These are phyloP conservation scores for Neurospora pannonica DNA, from an alignment of 495 filamentous ascomycete genomes.

Conservation along the genomic window DNA sequence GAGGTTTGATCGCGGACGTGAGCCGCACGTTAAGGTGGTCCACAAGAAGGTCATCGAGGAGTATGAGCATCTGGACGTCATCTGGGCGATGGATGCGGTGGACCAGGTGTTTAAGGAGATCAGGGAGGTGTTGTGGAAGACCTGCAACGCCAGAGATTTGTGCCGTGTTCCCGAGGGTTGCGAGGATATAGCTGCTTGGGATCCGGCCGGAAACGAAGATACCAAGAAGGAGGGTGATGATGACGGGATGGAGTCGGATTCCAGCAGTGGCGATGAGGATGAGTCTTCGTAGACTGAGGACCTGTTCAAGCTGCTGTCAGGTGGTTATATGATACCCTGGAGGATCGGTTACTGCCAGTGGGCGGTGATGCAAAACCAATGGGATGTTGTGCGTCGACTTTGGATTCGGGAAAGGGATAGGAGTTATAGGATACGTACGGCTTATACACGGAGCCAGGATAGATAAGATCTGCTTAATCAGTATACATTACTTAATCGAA, in stretches of 20 bases:
- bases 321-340: neutral
- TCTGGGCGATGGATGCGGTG: slow-evolving; percentile 88
- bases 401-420: neutral
- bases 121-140: slow-evolving; percentile 73
- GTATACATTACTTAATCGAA: neutral
- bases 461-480: neutral
- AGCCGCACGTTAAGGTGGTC: slow-evolving; percentile 74
- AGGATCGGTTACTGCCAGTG: neutral
- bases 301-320: neutral
- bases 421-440: neutral
- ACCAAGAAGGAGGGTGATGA: slow-evolving; percentile 2
- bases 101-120: slow-evolving; percentile 80
- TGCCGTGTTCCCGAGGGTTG: slow-evolving; percentile 60
- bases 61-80: slow-evolving; percentile 91
- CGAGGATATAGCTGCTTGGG: slow-evolving; percentile 36
- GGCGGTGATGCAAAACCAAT: neutral
- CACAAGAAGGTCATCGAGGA: slow-evolving; percentile 77
- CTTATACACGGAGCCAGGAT: neutral
- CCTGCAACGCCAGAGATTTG: slow-evolving; percentile 40
- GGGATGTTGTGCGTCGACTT: neutral
- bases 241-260: slow-evolving; percentile 16
- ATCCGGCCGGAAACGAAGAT: slow-evolving; percentile 5
- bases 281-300: neutral
- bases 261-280: slow-evolving; percentile 23
- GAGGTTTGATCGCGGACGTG: slow-evolving; percentile 65